phyloP scores from a whole-genome alignment of 768 basidiomycete genomes.

The Macrolepiota fuliginosa region DNA sequence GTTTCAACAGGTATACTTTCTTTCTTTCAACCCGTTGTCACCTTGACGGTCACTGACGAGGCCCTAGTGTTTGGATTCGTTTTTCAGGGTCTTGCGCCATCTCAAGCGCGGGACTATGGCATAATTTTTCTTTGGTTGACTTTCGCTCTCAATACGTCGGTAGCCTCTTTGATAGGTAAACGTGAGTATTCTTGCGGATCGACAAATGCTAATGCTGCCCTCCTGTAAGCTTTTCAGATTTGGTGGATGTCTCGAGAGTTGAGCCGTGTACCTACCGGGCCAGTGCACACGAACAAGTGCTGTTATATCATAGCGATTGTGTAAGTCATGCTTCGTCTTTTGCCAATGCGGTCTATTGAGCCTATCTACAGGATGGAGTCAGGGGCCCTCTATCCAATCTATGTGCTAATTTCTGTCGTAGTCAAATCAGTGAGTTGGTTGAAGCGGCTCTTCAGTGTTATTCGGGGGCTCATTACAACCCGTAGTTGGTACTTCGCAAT shows the following conservation, averaged over 20 bases:
- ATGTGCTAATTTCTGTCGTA: neutral
- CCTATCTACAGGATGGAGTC: neutral
- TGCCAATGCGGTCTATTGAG: neutral
- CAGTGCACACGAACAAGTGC: neutral
- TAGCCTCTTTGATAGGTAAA: slow-evolving; percentile 32
- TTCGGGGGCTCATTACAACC: neutral
- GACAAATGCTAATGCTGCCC: neutral
- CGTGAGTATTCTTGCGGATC: neutral
- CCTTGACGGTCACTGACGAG: neutral
- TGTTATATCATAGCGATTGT: neutral
- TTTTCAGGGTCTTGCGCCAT: neutral
- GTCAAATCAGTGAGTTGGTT: neutral
- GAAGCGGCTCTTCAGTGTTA: neutral
- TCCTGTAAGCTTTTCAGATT: neutral
- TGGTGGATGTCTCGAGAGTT: neutral
- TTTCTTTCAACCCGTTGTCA: neutral
- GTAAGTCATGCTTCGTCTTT: neutral
- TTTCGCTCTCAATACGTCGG: slow-evolving; percentile 29
- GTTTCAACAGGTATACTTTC: slow-evolving; percentile 28
- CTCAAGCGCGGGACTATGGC: slow-evolving; percentile 20
- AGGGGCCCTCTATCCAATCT: neutral
- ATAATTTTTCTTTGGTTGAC: slow-evolving; percentile 33
- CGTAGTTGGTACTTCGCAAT: neutral
- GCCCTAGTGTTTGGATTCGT: neutral
- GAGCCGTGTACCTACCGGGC: neutral